Conservation (phyloP, 352 stramenopile species). For the Pythium coloratum region DNA sequence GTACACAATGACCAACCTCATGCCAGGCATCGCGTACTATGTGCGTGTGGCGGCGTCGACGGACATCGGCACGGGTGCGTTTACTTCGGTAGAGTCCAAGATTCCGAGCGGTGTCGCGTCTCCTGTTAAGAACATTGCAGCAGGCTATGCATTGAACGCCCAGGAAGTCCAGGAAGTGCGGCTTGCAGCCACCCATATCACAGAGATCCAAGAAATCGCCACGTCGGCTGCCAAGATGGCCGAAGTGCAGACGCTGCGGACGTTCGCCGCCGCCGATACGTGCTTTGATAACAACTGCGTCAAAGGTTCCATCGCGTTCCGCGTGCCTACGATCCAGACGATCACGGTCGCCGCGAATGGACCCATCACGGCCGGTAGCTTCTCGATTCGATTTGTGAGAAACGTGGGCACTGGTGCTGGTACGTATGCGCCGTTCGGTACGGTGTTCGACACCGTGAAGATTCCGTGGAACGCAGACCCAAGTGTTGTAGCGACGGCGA, state of each 20-base stretch:
- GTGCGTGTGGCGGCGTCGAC: conserved; percentile 60
- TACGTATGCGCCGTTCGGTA: conserved; percentile 32
- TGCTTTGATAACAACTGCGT: conserved; percentile 59
- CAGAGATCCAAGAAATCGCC: conserved; percentile 64
- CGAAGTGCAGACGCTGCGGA: conserved; percentile 74
- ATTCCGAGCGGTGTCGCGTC: conserved; percentile 50
- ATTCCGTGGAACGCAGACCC: conserved; percentile 51
- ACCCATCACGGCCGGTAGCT: conserved; percentile 52
- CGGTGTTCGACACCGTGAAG: conserved; percentile 14
- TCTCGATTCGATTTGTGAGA: conserved; percentile 46
- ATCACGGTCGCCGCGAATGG: conserved; percentile 56
- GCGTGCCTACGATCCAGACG: conserved; percentile 71
- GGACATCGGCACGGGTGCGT: conserved; percentile 53
- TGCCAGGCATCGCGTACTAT: conserved; percentile 69
- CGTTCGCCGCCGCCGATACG: conserved; percentile 39
- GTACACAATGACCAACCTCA: conserved; percentile 48
- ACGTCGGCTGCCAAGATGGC: conserved; percentile 61
- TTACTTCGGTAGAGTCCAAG: conserved; percentile 36
- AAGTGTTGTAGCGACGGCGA: conserved; percentile 28
- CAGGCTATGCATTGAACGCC: conserved; percentile 58
- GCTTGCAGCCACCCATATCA: conserved; percentile 62
- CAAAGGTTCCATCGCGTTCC: conserved; percentile 55
- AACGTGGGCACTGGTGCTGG: conserved; percentile 31
- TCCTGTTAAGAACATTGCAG: conserved; percentile 47
- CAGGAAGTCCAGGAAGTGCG: conserved; percentile 72